Base-by-base conservation (phyloP, 176 grass and related monocot genomes). In the Olyra latifolia region DNA sequence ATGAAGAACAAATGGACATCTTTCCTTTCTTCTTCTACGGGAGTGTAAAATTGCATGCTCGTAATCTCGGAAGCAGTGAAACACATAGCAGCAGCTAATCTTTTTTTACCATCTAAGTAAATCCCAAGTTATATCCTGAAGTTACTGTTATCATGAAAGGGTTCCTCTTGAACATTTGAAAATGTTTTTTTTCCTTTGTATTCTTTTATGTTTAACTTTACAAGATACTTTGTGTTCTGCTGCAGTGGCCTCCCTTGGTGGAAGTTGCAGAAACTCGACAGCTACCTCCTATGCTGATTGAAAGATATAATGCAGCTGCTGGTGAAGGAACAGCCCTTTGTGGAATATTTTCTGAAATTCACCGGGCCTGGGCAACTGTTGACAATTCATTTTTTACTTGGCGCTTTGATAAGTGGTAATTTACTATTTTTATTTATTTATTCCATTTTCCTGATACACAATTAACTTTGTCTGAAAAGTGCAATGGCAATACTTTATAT, bases 241-340 rank as follows among this genome's bases (percentile, higher is more conserved):
- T 88, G 64, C 88, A 98, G 95, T 98, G 95, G 95, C 95, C 92
- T 89, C 74, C 95, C 72, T 67, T 95, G 62, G 95, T 98, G 71
- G 95, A 98, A 92, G 90, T 95, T 81, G 85, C 80, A 30, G 95
- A 89, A 86, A 92, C 86, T 82, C 84, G 88, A 48, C 92, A 95
- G 62, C 84, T 98, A 52, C 95, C 95, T 84, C 80, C 88, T 62
- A 75, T 81, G 69, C 82, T 98, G 56, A 90, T 98, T 80, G 95
- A 98, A 85, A 98, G 92, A 85, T 98, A 95, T 82, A 91, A 93
- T 32, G 84, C 90, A 48, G 88, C 87, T 67, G 89, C 88, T 42
- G 95, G 92, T 66, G 95, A 98, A 98, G 95, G 92, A 88, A 98
- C 95, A 69, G 89, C 95, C 8, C 83, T 95, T 50, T 98, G 95